A percentile compares a stretch with the other conserved stretches of the same genome.
Conservation (phyloP, 2,329 filamentous ascomycete genomes). For the Aureobasidium zeae region DNA sequence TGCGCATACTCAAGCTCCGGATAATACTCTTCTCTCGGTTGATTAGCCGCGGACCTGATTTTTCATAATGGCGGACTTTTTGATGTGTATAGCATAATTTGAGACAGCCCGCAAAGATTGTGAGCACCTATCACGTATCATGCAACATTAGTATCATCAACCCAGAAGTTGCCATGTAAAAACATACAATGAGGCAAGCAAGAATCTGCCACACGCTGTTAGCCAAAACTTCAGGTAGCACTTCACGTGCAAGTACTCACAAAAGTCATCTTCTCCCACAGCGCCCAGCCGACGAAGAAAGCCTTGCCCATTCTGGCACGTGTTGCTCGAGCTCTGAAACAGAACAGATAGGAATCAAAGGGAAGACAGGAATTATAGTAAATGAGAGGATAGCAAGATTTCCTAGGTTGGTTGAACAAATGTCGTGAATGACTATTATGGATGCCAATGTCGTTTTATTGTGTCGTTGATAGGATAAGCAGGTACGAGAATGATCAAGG, state of each 20-base stretch:
- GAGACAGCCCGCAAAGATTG: constrained; percentile 57
- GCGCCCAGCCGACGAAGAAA: constrained; percentile 52
- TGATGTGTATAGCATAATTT: constrained; percentile 48
- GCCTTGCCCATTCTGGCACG: constrained; percentile 14
- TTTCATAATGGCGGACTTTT: constrained; percentile 26
- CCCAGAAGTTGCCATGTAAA: not conserved
- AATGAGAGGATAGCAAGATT: not conserved
- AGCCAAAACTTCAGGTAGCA: constrained; percentile 4
- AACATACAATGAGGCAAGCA: constrained; percentile 54
- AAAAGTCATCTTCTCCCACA: constrained; percentile 88
- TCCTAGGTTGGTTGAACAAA: not conserved
- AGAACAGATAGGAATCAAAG: not conserved
- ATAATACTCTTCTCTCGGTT: constrained; percentile 19
- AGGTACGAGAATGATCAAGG: constrained; percentile 1
- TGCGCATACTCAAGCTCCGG: constrained; percentile 16
- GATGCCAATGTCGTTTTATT: constrained; percentile 1
- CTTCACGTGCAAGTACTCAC: constrained; percentile 47
- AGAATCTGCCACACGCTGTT: constrained; percentile 52
- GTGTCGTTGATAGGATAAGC: constrained; percentile 1
- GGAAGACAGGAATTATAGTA: not conserved
- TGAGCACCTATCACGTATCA: constrained; percentile 40
- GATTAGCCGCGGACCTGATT: constrained; percentile 5
- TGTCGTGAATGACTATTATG: not conserved
- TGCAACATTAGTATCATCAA: constrained; percentile 2
- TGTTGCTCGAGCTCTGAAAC: not conserved